These are phyloP conservation scores for Tetradesmus obliquus DNA, from an alignment of 139 green algal species.

Conservation along the genomic window DNA sequence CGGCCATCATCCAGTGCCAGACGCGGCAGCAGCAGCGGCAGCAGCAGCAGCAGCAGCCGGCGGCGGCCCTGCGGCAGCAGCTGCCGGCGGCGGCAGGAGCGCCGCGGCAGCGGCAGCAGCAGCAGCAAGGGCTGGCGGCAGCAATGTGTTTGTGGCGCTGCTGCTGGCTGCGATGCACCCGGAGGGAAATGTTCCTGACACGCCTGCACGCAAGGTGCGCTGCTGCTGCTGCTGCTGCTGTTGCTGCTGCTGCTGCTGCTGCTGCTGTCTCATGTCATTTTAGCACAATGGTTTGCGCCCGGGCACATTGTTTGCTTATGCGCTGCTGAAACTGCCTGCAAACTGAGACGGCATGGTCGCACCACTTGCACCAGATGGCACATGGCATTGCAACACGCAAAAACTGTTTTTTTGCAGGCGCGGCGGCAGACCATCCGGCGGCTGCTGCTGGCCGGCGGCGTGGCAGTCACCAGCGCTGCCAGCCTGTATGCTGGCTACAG, in stretches of 20 bases:
- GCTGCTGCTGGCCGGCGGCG: neutral
- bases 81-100: neutral
- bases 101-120: slow-evolving; percentile 16
- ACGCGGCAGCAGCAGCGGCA: neutral
- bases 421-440: slow-evolving; percentile 35
- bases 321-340: no score
- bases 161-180: slow-evolving; percentile 39
- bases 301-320: no score
- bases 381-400: no score
- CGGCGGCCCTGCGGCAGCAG: neutral
- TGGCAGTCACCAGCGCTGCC: slow-evolving; percentile 4
- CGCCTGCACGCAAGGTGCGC: slow-evolving; percentile 40
- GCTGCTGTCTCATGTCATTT: neutral
- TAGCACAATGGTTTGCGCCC: no score
- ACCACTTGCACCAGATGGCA: no score
- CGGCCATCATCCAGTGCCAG: slow-evolving; percentile 10
- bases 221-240: neutral
- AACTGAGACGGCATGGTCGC: no score
- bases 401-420: neutral
- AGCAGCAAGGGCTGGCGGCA: neutral
- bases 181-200: slow-evolving; percentile 34
- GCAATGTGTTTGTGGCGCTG: slow-evolving; percentile 42
- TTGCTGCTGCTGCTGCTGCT: neutral
- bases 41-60: neutral
- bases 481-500: slow-evolving; percentile 28